Percentiles rank a stretch among this genome's conserved stretches.
These are phyloP conservation scores for Pichia occidentalis DNA, from an alignment of 805 yeast genomes.

Conservation along the genomic window DNA sequence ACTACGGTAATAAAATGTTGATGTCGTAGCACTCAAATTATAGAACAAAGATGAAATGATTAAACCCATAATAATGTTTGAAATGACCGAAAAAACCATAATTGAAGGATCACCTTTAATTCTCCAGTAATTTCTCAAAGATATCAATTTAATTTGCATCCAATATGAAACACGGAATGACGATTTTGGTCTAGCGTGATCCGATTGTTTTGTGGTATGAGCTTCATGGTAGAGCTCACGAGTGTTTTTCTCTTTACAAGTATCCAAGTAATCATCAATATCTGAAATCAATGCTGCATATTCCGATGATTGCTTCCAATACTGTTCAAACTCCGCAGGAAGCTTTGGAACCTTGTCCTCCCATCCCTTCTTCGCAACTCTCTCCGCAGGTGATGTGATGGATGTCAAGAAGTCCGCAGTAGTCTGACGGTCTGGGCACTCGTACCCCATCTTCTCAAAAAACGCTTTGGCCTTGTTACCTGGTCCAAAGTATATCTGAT, in stretches of 20 bases:
- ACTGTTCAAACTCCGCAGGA: slow-evolving; percentile 35
- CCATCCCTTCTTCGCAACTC: slow-evolving; percentile 29
- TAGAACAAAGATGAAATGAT: slow-evolving; percentile 53
- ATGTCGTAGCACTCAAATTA: slow-evolving; percentile 37
- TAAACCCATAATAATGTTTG: slow-evolving; percentile 48
- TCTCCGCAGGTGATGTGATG: slow-evolving; percentile 27
- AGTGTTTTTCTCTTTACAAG: slow-evolving; percentile 9
- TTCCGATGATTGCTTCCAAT: slow-evolving; percentile 34
- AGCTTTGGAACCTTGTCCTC: slow-evolving; percentile 36
- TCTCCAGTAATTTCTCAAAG: slow-evolving; percentile 43
- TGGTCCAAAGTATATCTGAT: slow-evolving; percentile 37
- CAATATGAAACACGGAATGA: slow-evolving; percentile 46
- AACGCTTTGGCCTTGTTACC: slow-evolving; percentile 33
- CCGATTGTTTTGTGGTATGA: slow-evolving; percentile 42
- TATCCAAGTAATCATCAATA: slow-evolving; percentile 30
- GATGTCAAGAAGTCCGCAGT: slow-evolving; percentile 42
- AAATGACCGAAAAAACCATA: slow-evolving; percentile 35
- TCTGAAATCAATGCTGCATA: slow-evolving; percentile 27
- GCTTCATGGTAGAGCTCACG: slow-evolving; percentile 14
- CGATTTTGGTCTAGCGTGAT: slow-evolving; percentile 39
- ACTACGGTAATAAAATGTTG: slow-evolving; percentile 48
- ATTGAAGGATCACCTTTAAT: slow-evolving; percentile 45
- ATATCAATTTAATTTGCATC: slow-evolving; percentile 45
- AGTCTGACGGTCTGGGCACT: slow-evolving; percentile 41
- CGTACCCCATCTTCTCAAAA: slow-evolving; percentile 40